Percentiles rank a stretch among this genome's conserved stretches.
Conservation (phyloP, 768 basidiomycete genomes). For the Favolaschia claudopus region DNA sequence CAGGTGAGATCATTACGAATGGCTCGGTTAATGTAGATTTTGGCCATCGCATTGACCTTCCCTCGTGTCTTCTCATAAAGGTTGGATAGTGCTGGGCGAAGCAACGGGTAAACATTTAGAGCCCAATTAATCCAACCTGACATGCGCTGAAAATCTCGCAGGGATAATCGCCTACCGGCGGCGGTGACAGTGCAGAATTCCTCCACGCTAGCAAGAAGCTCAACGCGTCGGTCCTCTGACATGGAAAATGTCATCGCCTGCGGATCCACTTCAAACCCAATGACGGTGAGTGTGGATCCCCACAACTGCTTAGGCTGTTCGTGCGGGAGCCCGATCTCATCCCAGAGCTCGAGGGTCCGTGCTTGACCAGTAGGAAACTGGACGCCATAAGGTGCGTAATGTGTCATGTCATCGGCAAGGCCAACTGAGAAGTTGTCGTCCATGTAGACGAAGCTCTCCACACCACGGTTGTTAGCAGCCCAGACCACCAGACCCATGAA, state of each 20-base stretch:
- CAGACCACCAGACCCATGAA: constrained; percentile 44
- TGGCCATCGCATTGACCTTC: constrained; percentile 10
- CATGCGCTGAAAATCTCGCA: constrained; percentile 26
- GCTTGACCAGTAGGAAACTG: constrained; percentile 39
- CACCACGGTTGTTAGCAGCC: constrained; percentile 40
- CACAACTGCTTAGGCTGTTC: constrained; percentile 46
- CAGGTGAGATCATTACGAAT: constrained; percentile 42
- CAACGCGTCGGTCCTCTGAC: constrained; percentile 8
- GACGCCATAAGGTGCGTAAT: constrained; percentile 39
- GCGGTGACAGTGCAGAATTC: background rate
- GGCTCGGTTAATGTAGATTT: constrained; percentile 36
- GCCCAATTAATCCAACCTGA: constrained; percentile 42
- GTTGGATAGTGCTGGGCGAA: constrained; percentile 32
- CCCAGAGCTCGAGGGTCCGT: constrained; percentile 45
- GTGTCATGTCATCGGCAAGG: constrained; percentile 16
- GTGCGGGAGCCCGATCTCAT: constrained; percentile 48
- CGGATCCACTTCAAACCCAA: constrained; percentile 47
- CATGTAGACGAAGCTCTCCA: constrained; percentile 36
- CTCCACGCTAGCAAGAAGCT: constrained; percentile 1
- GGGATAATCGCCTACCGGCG: background rate
- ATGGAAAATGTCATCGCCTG: constrained; percentile 39
- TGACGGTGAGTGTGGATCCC: constrained; percentile 41
- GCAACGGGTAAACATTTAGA: constrained; percentile 40
- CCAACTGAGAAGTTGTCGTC: constrained; percentile 42
- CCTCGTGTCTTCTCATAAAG: constrained; percentile 39